These are phyloP conservation scores for Myrica gale DNA, from an alignment of 306 rosid species.

Conservation along the genomic window DNA sequence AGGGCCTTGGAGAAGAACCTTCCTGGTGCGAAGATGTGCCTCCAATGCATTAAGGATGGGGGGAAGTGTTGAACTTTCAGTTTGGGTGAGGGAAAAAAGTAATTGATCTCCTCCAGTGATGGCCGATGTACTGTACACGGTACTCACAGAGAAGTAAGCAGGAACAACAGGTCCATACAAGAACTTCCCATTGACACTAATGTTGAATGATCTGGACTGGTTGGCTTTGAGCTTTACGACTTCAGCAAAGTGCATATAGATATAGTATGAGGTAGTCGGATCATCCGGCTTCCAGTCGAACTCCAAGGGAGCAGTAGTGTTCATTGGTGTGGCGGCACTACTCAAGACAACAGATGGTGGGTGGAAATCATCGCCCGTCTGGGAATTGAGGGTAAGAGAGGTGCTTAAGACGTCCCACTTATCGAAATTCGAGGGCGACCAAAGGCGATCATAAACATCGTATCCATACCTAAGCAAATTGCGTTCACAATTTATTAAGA, in stretches of 20 bases:
- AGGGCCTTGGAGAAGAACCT: too few relatives aligned
- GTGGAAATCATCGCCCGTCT: not conserved
- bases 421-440: not conserved
- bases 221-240: conserved; percentile 18
- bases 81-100: not conserved
- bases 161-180: conserved; percentile 21
- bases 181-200: not conserved
- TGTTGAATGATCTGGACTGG: conserved; percentile 33
- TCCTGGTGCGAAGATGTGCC: too few relatives aligned
- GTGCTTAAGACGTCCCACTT: conserved; percentile 11
- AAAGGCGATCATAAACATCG: conserved; percentile 41
- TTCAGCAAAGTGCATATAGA: conserved; percentile 37
- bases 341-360: conserved; percentile 35
- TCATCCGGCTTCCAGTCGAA: conserved; percentile 4
- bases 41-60: conserved; percentile 40
- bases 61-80: conserved; percentile 37
- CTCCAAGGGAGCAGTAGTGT: not conserved
- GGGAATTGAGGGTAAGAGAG: not conserved
- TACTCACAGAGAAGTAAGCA: rapidly evolving
- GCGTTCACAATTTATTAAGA: too few relatives aligned
- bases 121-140: not conserved
- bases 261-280: not conserved
- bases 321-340: conserved; percentile 30
- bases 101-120: not conserved
- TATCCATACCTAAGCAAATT: conserved; percentile 26